Base-by-base conservation (phyloP, 352 stramenopile genomes). In the Peronospora belbahrii region DNA sequence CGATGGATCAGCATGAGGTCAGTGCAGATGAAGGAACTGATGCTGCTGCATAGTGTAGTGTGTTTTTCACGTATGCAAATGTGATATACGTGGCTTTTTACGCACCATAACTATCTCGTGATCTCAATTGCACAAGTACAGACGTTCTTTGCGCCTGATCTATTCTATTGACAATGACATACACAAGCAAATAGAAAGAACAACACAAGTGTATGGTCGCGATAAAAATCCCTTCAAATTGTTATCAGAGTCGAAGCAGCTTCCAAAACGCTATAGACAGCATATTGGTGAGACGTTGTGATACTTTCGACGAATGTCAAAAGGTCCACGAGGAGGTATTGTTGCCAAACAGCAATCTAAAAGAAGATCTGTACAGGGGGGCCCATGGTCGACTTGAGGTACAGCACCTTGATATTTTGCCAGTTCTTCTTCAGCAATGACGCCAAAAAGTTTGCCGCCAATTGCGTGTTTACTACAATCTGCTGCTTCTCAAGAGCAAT, bases 351-450 rank as follows among this genome's bases (percentile, higher is more conserved):
- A 40, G 25, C 41, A 47, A 44, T 13, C 80, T 99, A 99, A 79
- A 98, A 99, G 94, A 97, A 99, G 74, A 99, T 99, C 79, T 99
- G 95, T 52, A 95, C 75, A 36, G 92, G 64, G 45, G 96, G 96
- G 47, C 97, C 96, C 97, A 99, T 99, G 57, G 96, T 98, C 50
- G 70, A 95, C 93, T 99, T 99, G 63, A 99, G 88, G 90, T 98
- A 99, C 51, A 99, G 88, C 55, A 97, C 88, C 27, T 98, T 98
- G 84, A 99, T 98, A 85, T 99, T 99, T 75, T 99, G 97, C 97
- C 97, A 99, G 82, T 99, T 97, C 91, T 99, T 99, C 92, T 99
- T 99, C 4, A 99, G 77, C 43, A 99, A 81, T 62, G 91, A 98
- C 11, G 96, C 96, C 36, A 99, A 73, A 71, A 99, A 99, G 92